Conservation (phyloP, 108 stramenopile species). For the Nitzschia palea region DNA sequence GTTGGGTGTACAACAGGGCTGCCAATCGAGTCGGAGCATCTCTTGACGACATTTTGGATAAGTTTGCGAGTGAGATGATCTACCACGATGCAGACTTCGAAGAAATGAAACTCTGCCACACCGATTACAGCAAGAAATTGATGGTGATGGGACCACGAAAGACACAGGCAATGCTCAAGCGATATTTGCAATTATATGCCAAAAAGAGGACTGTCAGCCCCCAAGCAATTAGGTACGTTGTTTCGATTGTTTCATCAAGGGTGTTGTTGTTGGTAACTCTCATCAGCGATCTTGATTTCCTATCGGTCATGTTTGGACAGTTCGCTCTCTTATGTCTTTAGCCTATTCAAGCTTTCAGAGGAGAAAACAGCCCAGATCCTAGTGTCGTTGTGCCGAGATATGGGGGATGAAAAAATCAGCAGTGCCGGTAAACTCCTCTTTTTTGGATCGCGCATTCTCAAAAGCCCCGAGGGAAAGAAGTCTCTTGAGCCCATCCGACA, state of each 20-base stretch:
- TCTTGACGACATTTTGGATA: constrained; percentile 45
- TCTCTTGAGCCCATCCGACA: constrained; percentile 55
- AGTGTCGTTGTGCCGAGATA: constrained; percentile 49
- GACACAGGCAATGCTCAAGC: constrained; percentile 55
- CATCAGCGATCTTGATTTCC: not conserved
- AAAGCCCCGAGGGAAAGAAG: constrained; percentile 51
- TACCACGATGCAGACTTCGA: constrained; percentile 82
- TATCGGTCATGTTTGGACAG: constrained; percentile 21
- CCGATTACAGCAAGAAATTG: constrained; percentile 70
- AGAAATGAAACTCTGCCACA: constrained; percentile 70
- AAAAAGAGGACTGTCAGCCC: constrained; percentile 76
- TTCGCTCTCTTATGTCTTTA: constrained; percentile 73
- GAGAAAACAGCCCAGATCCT: constrained; percentile 67
- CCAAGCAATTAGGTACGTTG: constrained; percentile 58
- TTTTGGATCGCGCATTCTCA: constrained; percentile 77
- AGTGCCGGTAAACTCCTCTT: constrained; percentile 80
- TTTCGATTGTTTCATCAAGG: not conserved
- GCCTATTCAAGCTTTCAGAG: constrained; percentile 70
- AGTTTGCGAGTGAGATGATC: constrained; percentile 74
- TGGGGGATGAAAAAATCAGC: constrained; percentile 52
- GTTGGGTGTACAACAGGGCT: constrained; percentile 42
- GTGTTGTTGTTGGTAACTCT: not conserved
- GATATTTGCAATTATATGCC: constrained; percentile 64
- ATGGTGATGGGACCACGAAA: constrained; percentile 51
- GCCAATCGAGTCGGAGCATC: constrained; percentile 36